phyloP scores from a whole-genome alignment of 2,329 filamentous ascomycete species.

The Curvularia eragrostidis region DNA sequence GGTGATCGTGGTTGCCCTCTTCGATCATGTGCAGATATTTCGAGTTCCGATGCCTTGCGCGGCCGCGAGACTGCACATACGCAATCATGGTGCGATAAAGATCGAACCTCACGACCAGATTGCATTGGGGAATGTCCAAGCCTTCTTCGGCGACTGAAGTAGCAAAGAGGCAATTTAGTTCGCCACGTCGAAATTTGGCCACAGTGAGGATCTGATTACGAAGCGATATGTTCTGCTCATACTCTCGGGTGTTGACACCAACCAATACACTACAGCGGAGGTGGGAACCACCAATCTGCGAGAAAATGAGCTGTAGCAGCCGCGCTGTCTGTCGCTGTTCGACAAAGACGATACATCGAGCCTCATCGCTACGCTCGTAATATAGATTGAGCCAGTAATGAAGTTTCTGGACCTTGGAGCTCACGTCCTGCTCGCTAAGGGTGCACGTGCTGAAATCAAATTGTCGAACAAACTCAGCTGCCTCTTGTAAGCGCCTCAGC shows the following conservation, averaged over 20 bases:
- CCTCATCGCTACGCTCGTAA: constrained; percentile 65
- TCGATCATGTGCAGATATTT: constrained; percentile 88
- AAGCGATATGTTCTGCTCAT: constrained; percentile 70
- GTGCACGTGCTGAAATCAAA: constrained; percentile 56
- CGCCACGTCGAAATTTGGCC: constrained; percentile 65
- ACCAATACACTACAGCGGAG: constrained; percentile 70
- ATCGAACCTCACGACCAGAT: constrained; percentile 78
- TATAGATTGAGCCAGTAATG: constrained; percentile 65
- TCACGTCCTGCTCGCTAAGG: constrained; percentile 59
- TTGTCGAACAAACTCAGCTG: constrained; percentile 62
- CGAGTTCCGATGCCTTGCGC: constrained; percentile 79
- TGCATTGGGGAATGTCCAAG: constrained; percentile 70
- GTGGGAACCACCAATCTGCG: constrained; percentile 62
- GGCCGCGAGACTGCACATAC: constrained; percentile 90
- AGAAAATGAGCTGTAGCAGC: constrained; percentile 73
- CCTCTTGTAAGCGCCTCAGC: constrained; percentile 64
- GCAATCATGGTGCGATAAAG: constrained; percentile 89
- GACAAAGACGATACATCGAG: constrained; percentile 88
- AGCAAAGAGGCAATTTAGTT: constrained; percentile 67
- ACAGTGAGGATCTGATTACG: constrained; percentile 77
- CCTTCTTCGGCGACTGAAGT: constrained; percentile 72
- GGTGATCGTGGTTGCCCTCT: constrained; percentile 67
- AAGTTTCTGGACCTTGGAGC: constrained; percentile 74
- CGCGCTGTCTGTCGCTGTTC: constrained; percentile 78
- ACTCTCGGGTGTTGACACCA: constrained; percentile 60